These are phyloP conservation scores for Colletotrichum sp. DNA, from an alignment of 2,329 filamentous ascomycete species.

Conservation along the genomic window DNA sequence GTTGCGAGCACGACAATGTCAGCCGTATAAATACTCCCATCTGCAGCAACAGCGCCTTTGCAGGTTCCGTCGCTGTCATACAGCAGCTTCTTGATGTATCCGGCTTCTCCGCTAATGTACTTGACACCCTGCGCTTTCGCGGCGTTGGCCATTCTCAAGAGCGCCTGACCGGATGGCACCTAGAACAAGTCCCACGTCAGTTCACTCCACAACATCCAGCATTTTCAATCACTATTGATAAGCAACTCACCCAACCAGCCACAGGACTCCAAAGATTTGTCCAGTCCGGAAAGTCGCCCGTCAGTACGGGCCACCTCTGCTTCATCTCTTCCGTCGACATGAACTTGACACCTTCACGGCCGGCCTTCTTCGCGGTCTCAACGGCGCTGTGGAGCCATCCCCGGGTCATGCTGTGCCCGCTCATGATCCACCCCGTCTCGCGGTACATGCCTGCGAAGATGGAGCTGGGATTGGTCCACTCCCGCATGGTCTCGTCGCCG, in stretches of 20 bases:
- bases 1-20: constrained; percentile 69
- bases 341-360: constrained; percentile 28
- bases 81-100: constrained; percentile 25
- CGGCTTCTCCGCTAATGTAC: constrained; percentile 30
- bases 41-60: constrained; percentile 53
- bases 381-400: constrained; percentile 33
- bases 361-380: constrained; percentile 26
- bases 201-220: background rate
- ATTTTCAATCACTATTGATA: background rate
- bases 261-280: constrained; percentile 29
- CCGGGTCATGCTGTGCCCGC: constrained; percentile 28
- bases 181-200: background rate
- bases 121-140: constrained; percentile 29
- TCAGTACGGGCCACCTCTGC: constrained; percentile 32
- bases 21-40: constrained; percentile 54
- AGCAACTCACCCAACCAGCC: constrained; percentile 33
- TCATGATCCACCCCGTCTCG: constrained; percentile 32
- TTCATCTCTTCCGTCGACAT: constrained; percentile 29
- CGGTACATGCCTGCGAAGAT: constrained; percentile 29
- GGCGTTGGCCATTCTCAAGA: constrained; percentile 34
- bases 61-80: constrained; percentile 29
- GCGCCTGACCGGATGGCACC: constrained; percentile 28
- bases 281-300: constrained; percentile 29
- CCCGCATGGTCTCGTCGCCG: constrained; percentile 31
- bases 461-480: constrained; percentile 32